Evolutionary conservation across 208 protist genomes (phyloP).

Genomic region (Crithidia expoeki): DNA sequence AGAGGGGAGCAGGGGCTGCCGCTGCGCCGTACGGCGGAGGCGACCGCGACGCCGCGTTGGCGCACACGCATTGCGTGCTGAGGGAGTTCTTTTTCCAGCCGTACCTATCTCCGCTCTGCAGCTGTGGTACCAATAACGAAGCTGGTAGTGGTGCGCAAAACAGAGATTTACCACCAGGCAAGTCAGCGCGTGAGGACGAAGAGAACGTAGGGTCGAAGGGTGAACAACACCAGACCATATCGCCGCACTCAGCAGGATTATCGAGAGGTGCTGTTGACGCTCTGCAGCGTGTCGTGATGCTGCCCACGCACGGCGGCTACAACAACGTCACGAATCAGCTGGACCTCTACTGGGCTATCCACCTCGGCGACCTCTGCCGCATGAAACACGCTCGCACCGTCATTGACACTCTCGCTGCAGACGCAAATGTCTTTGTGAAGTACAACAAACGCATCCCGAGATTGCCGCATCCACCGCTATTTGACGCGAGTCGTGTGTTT

Average conservation of each 20-base stretch:
- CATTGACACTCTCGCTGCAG: slow-evolving; percentile 44
- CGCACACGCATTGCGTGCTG: slow-evolving; percentile 45
- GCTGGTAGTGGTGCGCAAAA: neutral
- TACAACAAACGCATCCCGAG: slow-evolving; percentile 50
- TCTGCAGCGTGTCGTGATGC: slow-evolving; percentile 54
- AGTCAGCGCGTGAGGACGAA: slow-evolving; percentile 1
- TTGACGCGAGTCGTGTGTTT: slow-evolving; percentile 44
- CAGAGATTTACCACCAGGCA: neutral
- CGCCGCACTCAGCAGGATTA: too few species aligned
- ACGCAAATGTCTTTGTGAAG: slow-evolving; percentile 34
- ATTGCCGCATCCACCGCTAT: slow-evolving; percentile 64
- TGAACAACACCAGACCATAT: neutral
- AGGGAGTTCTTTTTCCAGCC: slow-evolving; percentile 42
- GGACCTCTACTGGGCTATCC: slow-evolving; percentile 74
- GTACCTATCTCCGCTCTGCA: slow-evolving; percentile 38
- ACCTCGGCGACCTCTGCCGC: slow-evolving; percentile 59
- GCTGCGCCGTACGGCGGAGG: neutral
- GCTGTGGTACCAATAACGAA: too few species aligned
- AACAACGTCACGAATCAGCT: slow-evolving; percentile 79
- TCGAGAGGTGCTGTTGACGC: too few species aligned
- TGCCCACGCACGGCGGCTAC: slow-evolving; percentile 83
- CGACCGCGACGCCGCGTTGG: slow-evolving; percentile 20
- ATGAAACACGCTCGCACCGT: slow-evolving; percentile 63
- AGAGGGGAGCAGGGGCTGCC: neutral
- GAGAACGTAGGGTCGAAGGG: neutral